Conservation (phyloP, 495 filamentous ascomycete genomes). For the Lentithecium fluviatile region DNA sequence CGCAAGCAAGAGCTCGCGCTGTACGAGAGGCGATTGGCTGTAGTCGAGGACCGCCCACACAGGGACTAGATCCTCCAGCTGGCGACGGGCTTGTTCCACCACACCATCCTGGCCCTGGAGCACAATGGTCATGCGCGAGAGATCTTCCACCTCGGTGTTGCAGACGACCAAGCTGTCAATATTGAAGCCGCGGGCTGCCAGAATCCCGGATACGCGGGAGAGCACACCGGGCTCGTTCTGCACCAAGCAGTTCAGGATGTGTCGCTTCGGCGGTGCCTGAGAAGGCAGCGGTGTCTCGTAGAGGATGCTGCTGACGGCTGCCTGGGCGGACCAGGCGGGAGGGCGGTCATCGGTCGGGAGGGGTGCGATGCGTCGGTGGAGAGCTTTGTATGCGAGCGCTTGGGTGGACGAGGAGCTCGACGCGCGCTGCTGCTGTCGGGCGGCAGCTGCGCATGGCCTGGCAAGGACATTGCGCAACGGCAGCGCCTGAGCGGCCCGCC, state of each 20-base stretch:
- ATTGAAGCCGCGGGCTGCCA: slow-evolving; percentile 96
- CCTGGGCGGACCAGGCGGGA: slow-evolving; percentile 86
- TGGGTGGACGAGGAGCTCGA: slow-evolving; percentile 71
- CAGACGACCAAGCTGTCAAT: slow-evolving; percentile 98
- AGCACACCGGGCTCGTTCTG: slow-evolving; percentile 98
- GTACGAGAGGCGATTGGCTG: slow-evolving; percentile 86
- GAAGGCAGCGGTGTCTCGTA: slow-evolving; percentile 94
- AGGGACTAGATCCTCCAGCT: slow-evolving; percentile 93
- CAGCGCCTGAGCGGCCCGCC: slow-evolving; percentile 42
- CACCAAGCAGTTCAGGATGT: slow-evolving; percentile 95
- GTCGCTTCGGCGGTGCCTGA: slow-evolving; percentile 80
- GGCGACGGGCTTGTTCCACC: slow-evolving; percentile 92
- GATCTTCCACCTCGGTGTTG: slow-evolving; percentile 94
- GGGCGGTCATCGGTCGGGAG: slow-evolving; percentile 74
- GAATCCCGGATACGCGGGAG: slow-evolving; percentile 91
- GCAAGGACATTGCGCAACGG: slow-evolving; percentile 23
- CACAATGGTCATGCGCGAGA: slow-evolving; percentile 98
- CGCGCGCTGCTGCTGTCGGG: slow-evolving; percentile 26
- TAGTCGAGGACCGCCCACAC: slow-evolving; percentile 99
- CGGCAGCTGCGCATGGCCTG: neutral
- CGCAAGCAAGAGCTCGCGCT: slow-evolving; percentile 92
- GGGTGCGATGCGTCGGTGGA: slow-evolving; percentile 81
- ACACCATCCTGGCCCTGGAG: slow-evolving; percentile 94
- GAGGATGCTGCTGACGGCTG: slow-evolving; percentile 95
- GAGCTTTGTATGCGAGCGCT: slow-evolving; percentile 94